phyloP scores from a whole-genome alignment of 306 rosid species.

The Arachis stenosperma region DNA sequence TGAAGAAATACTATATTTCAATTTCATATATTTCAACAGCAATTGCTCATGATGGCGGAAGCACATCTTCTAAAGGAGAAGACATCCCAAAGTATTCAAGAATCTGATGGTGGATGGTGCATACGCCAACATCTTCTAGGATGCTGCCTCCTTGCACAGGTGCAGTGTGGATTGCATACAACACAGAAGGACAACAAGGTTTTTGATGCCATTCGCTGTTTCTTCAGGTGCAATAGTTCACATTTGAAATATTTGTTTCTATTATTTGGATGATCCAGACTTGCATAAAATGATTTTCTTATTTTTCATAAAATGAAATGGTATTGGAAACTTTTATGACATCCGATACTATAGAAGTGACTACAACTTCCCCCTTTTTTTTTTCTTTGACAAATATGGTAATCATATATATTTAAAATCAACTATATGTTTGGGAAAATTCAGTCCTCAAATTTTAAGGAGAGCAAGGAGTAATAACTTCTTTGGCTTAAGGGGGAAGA shows the following conservation, averaged over 20 bases:
- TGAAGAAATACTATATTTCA: conserved; percentile 40
- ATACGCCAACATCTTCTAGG: conserved; percentile 88
- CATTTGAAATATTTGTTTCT: conserved; percentile 5
- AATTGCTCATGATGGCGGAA: conserved; percentile 72
- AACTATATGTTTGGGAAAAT: background rate
- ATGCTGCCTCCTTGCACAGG: conserved; percentile 87
- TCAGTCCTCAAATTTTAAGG: background rate
- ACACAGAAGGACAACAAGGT: conserved; percentile 73
- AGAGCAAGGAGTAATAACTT: background rate
- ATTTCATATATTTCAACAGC: conserved; percentile 54
- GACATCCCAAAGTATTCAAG: conserved; percentile 81
- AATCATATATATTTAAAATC: background rate
- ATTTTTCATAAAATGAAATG: background rate
- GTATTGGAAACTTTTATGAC: background rate
- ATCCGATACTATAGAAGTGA: background rate
- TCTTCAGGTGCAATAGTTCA: conserved; percentile 69
- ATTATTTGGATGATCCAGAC: conserved; percentile 15
- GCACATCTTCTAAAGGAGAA: conserved; percentile 79
- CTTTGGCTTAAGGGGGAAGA: no score
- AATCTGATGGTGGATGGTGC: conserved; percentile 86
- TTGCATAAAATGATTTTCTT: background rate
- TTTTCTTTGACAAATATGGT: background rate
- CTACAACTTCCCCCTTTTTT: background rate
- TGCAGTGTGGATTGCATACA: conserved; percentile 70
- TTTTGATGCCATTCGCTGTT: conserved; percentile 81